Base-by-base conservation (phyloP, 2,329 filamentous ascomycete genomes). In the Xylaria sp. region DNA sequence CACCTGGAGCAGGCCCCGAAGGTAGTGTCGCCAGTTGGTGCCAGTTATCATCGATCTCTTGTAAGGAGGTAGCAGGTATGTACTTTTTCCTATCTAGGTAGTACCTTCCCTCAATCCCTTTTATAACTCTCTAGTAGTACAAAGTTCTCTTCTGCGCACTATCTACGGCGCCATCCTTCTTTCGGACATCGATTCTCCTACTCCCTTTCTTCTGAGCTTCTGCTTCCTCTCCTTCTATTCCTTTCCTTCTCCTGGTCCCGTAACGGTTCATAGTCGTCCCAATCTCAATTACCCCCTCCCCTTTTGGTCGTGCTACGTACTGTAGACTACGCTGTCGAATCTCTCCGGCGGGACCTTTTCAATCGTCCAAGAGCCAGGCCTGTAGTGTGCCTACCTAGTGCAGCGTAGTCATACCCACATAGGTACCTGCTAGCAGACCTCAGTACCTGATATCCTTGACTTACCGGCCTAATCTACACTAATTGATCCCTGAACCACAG, bases 401-500 rank as follows among this genome's bases (percentile, higher is more conserved):
- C 32, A 34, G 13, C n/a, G 25, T 52, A 32, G 50, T 34, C 12
- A 46, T 58, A 58, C 46, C 55, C 55, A 60, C 63, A 44, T 46
- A 58, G 39, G 39, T 32, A 58, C 56, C 23, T 32, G 25, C 55
- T 44, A 57, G 37, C 55, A 57, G n/a, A 46, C 18, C 41, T 46
- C 7, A 41, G 46, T 59, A 65, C 23, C 46, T 60, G 18, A 41
- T 41, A 55, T 57, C 58, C 63, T 66, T 56, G 41, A 51, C 44
- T 41, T 61, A 51, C 28, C 55, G 41, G 52, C 57, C 39, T 63
- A 58, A 50, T 58, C 65, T 57, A 37, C 50, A 58, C 66, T 67
- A 62, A 70, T 68, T 65, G 64, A 72, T 72, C 70, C 70, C 67
- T 70, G 67, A 37, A 66, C 66, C 69, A 9, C 34, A 66, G 60